Conservation (phyloP, 2,329 filamentous ascomycete genomes). For the Rhinocladiella similis region DNA sequence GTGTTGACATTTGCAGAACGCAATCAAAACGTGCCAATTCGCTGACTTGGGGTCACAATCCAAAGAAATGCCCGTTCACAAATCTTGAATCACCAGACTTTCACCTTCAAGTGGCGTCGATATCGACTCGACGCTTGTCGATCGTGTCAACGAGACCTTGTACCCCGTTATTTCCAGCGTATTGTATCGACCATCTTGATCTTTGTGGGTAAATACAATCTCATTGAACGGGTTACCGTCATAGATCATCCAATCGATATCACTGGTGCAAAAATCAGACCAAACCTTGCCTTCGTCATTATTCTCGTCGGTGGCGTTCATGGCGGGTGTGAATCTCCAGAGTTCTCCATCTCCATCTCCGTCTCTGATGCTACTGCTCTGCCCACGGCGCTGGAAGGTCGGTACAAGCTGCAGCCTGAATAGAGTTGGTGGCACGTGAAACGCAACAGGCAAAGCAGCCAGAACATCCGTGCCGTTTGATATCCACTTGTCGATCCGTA, state of each 20-base stretch:
- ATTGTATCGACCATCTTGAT: constrained; percentile 11
- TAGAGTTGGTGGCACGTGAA: not conserved
- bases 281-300: constrained; percentile 3
- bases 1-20: no score
- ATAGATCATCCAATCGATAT: constrained; percentile 36
- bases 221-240: constrained; percentile 37
- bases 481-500: constrained; percentile 19
- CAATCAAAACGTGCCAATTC: no score
- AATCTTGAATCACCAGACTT: not conserved
- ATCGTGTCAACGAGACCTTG: constrained; percentile 20
- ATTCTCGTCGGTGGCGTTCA: not conserved
- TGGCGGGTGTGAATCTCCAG: not conserved
- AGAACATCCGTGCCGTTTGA: constrained; percentile 27
- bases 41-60: no score
- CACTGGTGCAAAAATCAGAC: constrained; percentile 39
- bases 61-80: not conserved
- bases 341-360: constrained; percentile 12
- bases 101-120: no score
- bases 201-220: constrained; percentile 37
- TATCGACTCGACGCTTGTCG: not conserved
- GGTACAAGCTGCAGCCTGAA: constrained; percentile 22
- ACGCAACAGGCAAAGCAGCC: not conserved
- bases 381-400: constrained; percentile 21
- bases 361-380: constrained; percentile 1
- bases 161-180: constrained; percentile 37